These are phyloP conservation scores for Hygrophorus russula DNA, from an alignment of 768 basidiomycete species.

Conservation along the genomic window DNA sequence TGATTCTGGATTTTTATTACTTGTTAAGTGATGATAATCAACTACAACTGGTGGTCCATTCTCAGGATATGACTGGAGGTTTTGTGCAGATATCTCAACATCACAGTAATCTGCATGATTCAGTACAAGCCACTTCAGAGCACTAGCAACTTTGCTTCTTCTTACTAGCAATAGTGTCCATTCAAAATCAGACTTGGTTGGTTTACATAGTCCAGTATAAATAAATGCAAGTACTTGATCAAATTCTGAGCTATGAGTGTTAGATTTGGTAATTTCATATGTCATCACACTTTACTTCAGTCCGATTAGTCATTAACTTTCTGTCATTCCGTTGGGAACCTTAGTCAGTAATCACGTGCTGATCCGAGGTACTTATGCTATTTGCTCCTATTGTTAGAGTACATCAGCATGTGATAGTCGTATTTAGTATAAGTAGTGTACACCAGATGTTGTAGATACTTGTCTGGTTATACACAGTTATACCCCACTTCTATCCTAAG, in stretches of 20 bases:
- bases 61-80: slow-evolving; percentile 9
- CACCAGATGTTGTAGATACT: no score
- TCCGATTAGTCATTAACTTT: no score
- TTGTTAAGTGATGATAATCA: slow-evolving; percentile 4
- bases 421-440: no score
- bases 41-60: slow-evolving; percentile 9
- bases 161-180: slow-evolving; percentile 16
- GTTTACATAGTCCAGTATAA: slow-evolving; percentile 9
- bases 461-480: no score
- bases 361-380: no score
- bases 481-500: no score
- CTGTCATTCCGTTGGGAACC: no score
- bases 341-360: no score
- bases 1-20: slow-evolving; percentile 7
- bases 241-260: slow-evolving; percentile 10
- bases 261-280: no score
- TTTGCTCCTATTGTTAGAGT: no score
- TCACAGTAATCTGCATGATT: slow-evolving; percentile 17
- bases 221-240: slow-evolving; percentile 10
- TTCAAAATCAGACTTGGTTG: slow-evolving; percentile 9
- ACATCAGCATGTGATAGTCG: no score
- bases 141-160: slow-evolving; percentile 10
- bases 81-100: slow-evolving; percentile 13
- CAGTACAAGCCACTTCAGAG: slow-evolving; percentile 17
- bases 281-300: no score